Base-by-base conservation (phyloP, 805 yeast species). In the Ogataea zsoltii region DNA sequence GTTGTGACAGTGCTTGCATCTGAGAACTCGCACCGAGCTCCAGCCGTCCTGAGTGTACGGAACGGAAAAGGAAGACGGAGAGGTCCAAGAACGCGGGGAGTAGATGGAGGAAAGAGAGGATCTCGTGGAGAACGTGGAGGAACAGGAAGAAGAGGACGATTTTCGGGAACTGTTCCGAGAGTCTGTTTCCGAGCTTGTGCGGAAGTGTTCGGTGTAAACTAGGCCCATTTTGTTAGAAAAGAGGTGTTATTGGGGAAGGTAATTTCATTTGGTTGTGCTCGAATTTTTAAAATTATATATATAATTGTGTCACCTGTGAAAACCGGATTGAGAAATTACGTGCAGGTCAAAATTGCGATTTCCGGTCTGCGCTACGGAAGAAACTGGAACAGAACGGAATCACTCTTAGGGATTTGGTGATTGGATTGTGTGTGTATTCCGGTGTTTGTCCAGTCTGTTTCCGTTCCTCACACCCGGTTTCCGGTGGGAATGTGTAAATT, bases 1-100 rank as follows among this genome's bases (percentile, higher is more conserved):
- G 16, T 58, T 62, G 48, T 66, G 68, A 38, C 70, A 66, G 14
- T 56, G 44, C 34, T 57, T 54, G 44, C 70, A 66, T 19, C 68
- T 48, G 32, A 62, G 53, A n/a, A 63, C 47, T 13, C 48, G 49
- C 16, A 48, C 32, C 19, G 30, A 9, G 3, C 21, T 29, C 36
- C 26, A 25, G 23, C 25, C 21, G 16, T 29, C 41, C 19, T 17
- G 39, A 26, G 17, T 32, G 42, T 25, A 23, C 19, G 30, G 28
- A 19, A 31, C 36, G 28, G 34, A 17, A 18, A 37, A 17, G 16
- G 40, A 37, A 7, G 33, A 17, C 26, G 49, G 44, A 25, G 51
- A 41, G 12, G 33, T 18, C 26, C 49, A 44, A 11, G 51, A 29
- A 13, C 43, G 33, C 17, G 53, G 41, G 4, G 52, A 30, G 35